These are phyloP conservation scores for Calendula officinalis DNA, from an alignment of 129 eudicot species.

Conservation along the genomic window DNA sequence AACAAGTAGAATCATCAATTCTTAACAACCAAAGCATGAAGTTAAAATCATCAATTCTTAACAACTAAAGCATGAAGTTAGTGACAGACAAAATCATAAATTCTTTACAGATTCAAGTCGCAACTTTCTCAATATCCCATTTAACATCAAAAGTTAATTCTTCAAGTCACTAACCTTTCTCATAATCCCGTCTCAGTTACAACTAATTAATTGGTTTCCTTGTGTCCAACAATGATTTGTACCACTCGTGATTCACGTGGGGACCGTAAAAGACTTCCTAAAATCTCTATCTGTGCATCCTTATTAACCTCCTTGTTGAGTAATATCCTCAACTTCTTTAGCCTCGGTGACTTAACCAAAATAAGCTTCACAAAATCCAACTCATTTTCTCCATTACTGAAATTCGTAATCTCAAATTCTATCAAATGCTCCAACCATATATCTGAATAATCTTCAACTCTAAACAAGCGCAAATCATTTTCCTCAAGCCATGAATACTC, in stretches of 20 bases:
- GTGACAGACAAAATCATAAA: too few species aligned
- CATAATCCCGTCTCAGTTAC: not conserved
- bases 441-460: not conserved
- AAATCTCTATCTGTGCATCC: not conserved
- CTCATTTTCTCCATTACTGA: not conserved
- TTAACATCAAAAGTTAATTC: too few species aligned
- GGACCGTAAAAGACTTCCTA: not conserved
- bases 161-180: not conserved
- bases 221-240: not conserved
- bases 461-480: not conserved
- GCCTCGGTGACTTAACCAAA: not conserved
- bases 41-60: too few species aligned
- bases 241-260: not conserved
- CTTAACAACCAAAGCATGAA: too few species aligned
- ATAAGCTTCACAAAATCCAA: conserved; percentile 1
- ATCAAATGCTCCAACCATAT: not conserved
- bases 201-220: not conserved
- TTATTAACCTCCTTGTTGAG: not conserved
- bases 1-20: too few species aligned
- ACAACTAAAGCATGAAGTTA: too few species aligned
- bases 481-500: not conserved
- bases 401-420: not conserved
- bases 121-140: too few species aligned
- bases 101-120: too few species aligned
- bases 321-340: not conserved